phyloP scores from a whole-genome alignment of 2,329 filamentous ascomycete genomes.

The Neopestalotiopsis clavispora region DNA sequence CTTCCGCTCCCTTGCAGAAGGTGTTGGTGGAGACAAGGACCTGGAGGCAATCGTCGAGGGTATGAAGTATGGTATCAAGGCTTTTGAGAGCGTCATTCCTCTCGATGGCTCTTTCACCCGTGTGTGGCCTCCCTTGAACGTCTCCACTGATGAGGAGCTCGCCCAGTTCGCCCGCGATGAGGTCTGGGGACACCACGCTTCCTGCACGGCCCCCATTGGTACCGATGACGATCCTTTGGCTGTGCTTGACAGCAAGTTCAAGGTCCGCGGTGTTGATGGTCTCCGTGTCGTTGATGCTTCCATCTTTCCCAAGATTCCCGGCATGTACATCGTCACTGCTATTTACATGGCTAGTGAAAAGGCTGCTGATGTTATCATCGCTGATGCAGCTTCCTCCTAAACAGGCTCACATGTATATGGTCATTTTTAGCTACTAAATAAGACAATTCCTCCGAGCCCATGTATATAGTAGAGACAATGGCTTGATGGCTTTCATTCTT shows the following conservation, averaged over 20 bases:
- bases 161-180: constrained; percentile 49
- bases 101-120: constrained; percentile 45
- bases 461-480: background rate
- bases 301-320: constrained; percentile 55
- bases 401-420: too few species aligned
- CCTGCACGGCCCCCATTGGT: constrained; percentile 61
- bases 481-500: background rate
- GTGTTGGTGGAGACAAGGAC: constrained; percentile 40
- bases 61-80: constrained; percentile 50
- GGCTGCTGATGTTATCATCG: constrained; percentile 59
- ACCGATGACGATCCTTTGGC: constrained; percentile 57
- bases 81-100: constrained; percentile 35
- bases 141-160: constrained; percentile 46
- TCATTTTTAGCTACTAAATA: background rate
- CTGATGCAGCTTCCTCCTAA: constrained; percentile 9
- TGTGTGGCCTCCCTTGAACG: constrained; percentile 42
- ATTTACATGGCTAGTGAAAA: constrained; percentile 65
- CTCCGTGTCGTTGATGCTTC: constrained; percentile 67
- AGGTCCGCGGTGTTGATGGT: constrained; percentile 58
- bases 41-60: constrained; percentile 52
- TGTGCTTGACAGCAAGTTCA: constrained; percentile 62
- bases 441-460: background rate
- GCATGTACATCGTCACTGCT: constrained; percentile 47
- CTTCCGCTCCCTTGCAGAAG: constrained; percentile 57
- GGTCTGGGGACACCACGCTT: constrained; percentile 38